A percentile compares a stretch with the other conserved stretches of the same genome.
Conservation (phyloP, 768 basidiomycete species). For the Lepiota venenata region DNA sequence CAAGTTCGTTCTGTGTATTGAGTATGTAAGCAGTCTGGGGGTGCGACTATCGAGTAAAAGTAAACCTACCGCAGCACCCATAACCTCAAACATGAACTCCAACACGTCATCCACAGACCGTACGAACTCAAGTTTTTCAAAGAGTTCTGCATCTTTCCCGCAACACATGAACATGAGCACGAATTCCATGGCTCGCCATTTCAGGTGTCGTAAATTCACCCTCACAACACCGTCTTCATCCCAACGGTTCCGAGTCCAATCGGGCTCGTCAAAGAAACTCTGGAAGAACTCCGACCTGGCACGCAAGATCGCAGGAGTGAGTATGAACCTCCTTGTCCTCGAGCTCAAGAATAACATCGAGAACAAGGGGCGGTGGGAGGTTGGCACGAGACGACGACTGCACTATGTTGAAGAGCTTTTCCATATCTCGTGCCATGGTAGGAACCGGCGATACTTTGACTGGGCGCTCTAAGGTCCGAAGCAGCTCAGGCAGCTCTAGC, state of each 20-base stretch:
- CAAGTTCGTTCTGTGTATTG: conserved; percentile 68
- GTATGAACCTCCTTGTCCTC: conserved; percentile 61
- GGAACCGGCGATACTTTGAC: conserved; percentile 51
- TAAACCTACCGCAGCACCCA: conserved; percentile 73
- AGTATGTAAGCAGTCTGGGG: background rate
- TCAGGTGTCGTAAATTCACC: conserved; percentile 71
- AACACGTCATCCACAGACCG: conserved; percentile 70
- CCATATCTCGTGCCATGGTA: conserved; percentile 50
- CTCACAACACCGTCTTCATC: conserved; percentile 42
- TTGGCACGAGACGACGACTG: conserved; percentile 18
- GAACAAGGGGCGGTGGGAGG: conserved; percentile 30
- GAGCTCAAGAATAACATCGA: conserved; percentile 73
- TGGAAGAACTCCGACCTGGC: conserved; percentile 83
- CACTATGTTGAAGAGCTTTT: conserved; percentile 38
- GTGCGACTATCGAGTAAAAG: background rate
- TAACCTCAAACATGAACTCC: conserved; percentile 84
- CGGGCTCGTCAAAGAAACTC: conserved; percentile 76
- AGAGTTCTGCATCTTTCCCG: conserved; percentile 64
- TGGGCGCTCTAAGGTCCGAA: conserved; percentile 51
- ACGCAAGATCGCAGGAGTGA: conserved; percentile 76
- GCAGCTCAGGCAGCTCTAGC: conserved; percentile 55
- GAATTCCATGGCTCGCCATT: conserved; percentile 70
- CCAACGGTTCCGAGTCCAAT: conserved; percentile 74
- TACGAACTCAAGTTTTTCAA: conserved; percentile 61
- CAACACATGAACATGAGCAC: conserved; percentile 78